Base-by-base conservation (phyloP, 176 grass and related monocot genomes). In the Aechmea fasciata region DNA sequence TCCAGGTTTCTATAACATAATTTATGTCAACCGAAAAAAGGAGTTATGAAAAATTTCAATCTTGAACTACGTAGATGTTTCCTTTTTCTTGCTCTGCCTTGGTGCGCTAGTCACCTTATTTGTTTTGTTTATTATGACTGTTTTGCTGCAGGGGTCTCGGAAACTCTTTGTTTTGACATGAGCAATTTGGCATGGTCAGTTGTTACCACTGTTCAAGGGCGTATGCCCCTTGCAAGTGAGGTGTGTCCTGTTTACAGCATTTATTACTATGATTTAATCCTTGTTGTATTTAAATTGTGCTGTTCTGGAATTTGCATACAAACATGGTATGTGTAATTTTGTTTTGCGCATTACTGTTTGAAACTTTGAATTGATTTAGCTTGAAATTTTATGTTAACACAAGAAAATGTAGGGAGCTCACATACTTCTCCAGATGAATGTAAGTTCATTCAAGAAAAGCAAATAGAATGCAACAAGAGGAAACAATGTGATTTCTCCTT, bases 81-180 rank as follows among this genome's bases (percentile, higher is more conserved):
- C 33, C 33, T 6, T 41, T 41, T 41, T 41, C 33, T 7, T 17
- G 11, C 13, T 59, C 9, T 59, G 17, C 55, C 2, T 18, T 59
- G 15, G 19, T 59, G 8, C 15, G 8, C 15, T 59, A 59, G 15
- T 59, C 17, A 4, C 55, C 15, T 10, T 59, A 11, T 22, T 59
- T 1, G 52, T 71, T 52, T 53, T 57, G 53, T 77, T 19, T n/a
- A 49, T 48, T 2, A 63, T 76, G 14, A 15, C 15, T 59, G 10
- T 6, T 59, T 59, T 19, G 10, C 75, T 79, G 14, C 87, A 99
- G 95, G 95, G 63, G 87, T 99, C 50, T 99, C 82, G 9, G 95
- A 99, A 66, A 99, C 90, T 71, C 89, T 99, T 66, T 82, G 84
- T 54, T 84, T 99, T 71, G 88, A 94, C 68, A 99, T 99, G 90